These are phyloP conservation scores for Silene latifolia DNA, from an alignment of 148 eudicot genomes.

Conservation along the genomic window DNA sequence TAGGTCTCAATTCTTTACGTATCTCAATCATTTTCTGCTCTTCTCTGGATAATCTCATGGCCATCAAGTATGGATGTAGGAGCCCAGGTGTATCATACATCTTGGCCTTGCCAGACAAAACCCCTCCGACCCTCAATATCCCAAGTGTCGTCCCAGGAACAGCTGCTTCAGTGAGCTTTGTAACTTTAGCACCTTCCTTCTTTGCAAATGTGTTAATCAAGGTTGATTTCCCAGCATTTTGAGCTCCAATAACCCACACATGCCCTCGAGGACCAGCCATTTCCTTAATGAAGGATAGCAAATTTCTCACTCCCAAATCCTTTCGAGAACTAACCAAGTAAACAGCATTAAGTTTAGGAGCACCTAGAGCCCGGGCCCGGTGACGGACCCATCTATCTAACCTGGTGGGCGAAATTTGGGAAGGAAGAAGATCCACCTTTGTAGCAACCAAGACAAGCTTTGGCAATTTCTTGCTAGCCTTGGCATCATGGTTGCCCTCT, in stretches of 20 bases:
- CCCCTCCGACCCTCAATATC: constrained; percentile 83
- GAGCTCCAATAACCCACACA: constrained; percentile 98
- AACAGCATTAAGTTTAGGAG: constrained; percentile 83
- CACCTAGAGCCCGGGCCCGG: constrained; percentile 82
- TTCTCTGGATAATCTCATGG: constrained; percentile 75
- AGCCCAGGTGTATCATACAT: constrained; percentile 97
- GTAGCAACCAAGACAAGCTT: constrained; percentile 89
- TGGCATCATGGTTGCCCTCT: constrained; percentile 48
- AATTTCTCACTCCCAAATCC: constrained; percentile 89
- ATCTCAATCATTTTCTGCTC: constrained; percentile 96
- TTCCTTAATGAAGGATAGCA: constrained; percentile 63
- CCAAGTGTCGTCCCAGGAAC: constrained; percentile 98
- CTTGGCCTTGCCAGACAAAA: constrained; percentile 86
- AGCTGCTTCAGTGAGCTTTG: constrained; percentile 89
- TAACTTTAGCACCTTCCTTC: constrained; percentile 76
- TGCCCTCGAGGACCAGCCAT: constrained; percentile 94
- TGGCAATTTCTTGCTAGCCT: constrained; percentile 65
- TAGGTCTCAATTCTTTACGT: constrained; percentile 80
- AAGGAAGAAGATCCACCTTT: constrained; percentile 88
- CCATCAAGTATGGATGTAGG: constrained; percentile 79
- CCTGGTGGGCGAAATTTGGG: constrained; percentile 86
- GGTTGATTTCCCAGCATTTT: constrained; percentile 94
- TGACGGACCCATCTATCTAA: constrained; percentile 92
- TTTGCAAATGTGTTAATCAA: constrained; percentile 79
- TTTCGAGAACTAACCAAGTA: constrained; percentile 79